A percentile compares a stretch with the other conserved stretches of the same genome.
Evolutionary conservation across 345 rosid species (phyloP).

Genomic region (Ricinus communis): DNA sequence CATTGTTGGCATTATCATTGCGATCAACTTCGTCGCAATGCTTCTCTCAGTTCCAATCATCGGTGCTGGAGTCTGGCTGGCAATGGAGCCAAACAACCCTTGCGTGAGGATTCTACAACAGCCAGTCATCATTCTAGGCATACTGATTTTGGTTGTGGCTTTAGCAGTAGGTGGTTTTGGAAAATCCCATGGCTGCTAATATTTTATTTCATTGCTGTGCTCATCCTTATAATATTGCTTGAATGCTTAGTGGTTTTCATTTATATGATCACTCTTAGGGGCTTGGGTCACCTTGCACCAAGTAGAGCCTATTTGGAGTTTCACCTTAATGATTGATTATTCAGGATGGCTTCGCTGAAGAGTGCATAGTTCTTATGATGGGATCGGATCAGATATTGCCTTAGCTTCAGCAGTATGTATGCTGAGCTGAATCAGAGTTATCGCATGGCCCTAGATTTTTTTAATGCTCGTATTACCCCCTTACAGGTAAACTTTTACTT

Average conservation of each 20-base stretch:
- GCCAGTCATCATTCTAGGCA: conserved; percentile 84
- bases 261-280: conserved; percentile 69
- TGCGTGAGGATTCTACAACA: conserved; percentile 85
- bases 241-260: conserved; percentile 64
- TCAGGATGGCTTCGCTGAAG: conserved; percentile 73
- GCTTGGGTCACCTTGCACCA: conserved; percentile 77
- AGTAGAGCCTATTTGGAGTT: conserved; percentile 79
- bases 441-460: conserved; percentile 83
- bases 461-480: conserved; percentile 70
- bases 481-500: conserved; percentile 52
- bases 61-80: conserved; percentile 88
- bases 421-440: conserved; percentile 73
- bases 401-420: conserved; percentile 61
- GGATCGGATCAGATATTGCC: conserved; percentile 70
- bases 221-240: conserved; percentile 62
- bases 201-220: conserved; percentile 68
- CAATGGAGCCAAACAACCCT: conserved; percentile 67
- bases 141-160: conserved; percentile 62
- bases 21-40: conserved; percentile 52
- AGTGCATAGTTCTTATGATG: conserved; percentile 70
- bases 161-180: conserved; percentile 81
- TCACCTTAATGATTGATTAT: conserved; percentile 65
- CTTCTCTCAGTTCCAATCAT: conserved; percentile 82
- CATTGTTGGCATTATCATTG: no score
- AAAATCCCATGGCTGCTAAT: conserved; percentile 78